Base-by-base conservation (phyloP, 2,329 filamentous ascomycete species). In the Pseudogymnoascus verrucosus region DNA sequence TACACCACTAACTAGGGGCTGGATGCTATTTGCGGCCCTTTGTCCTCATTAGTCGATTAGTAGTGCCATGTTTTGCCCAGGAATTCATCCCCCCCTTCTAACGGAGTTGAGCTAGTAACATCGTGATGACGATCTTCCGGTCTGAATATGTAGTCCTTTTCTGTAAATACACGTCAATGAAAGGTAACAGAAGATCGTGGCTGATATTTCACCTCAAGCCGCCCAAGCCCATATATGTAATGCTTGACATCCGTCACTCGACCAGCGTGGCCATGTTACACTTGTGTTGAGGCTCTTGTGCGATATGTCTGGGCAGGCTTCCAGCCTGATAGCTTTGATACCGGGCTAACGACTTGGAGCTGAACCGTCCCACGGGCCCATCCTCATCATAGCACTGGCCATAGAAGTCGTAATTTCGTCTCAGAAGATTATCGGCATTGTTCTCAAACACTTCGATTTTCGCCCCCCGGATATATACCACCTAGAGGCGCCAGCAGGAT, bases 51-150 rank as follows among this genome's bases (percentile, higher is more conserved):
- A 57, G 51, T 57, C 47, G 26, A 57, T 57, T 57, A 19, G n/a
- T 57, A 57, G 26, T 34, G n/a, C 21, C 5, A 10, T 34, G 51
- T 10, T 57, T 10, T 57, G 26, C n/a, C n/a, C 26, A 34, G 51
- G 23, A n/a, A 57, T 57, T 57, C n/a, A 19, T 10, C 11, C 16
- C 42, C 42, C 26, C 47, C 47, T 8, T 34, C 51, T 34, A 34
- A 57, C 28, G 51, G 51, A 34, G 51, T 57, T 34, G 51, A 57
- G 51, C 51, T 57, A 57, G 51, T 57, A 57, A 57, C 51, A 57
- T 57, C 51, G 51, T 34, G 51, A 57, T 57, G 51, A 57, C 51
- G 51, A 57, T 57, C 47, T 57, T 57, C 47, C 47, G 47, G 47
- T 57, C n/a, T 19, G 26, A 57, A 57, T 57, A 23, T 23, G 21